A percentile compares a stretch with the other conserved stretches of the same genome.
phyloP scores from a whole-genome alignment of 1,139 yeast genomes.

The Petasospora fabianii region DNA sequence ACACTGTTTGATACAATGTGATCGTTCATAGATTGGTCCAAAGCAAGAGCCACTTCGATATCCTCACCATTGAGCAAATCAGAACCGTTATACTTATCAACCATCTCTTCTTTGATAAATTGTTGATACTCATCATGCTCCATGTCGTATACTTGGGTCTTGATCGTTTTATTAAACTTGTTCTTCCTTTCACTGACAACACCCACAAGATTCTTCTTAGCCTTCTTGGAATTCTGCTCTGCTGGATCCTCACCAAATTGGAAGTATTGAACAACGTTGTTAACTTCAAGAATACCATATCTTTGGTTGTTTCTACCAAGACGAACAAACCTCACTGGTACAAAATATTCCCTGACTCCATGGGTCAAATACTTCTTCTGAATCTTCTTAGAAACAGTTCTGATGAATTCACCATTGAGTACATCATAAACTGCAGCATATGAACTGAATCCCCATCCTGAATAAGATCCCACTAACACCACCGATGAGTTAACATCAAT shows the following conservation, averaged over 20 bases:
- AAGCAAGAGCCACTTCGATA: conserved; percentile 49
- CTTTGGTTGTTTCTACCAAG: conserved; percentile 44
- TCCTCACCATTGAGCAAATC: conserved; percentile 41
- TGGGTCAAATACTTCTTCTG: background rate
- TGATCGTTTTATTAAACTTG: conserved; percentile 26
- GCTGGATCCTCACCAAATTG: conserved; percentile 46
- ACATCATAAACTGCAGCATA: conserved; percentile 54
- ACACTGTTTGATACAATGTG: no score
- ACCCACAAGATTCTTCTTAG: conserved; percentile 29
- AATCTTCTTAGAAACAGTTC: conserved; percentile 34
- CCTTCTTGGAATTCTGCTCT: conserved; percentile 13
- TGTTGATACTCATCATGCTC: conserved; percentile 31
- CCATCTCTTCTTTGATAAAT: conserved; percentile 26
- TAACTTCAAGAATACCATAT: conserved; percentile 53
- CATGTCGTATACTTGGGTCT: conserved; percentile 29
- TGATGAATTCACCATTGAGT: conserved; percentile 52
- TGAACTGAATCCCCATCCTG: conserved; percentile 41
- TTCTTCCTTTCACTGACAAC: conserved; percentile 21
- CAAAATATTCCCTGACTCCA: conserved; percentile 8
- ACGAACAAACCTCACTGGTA: conserved; percentile 42
- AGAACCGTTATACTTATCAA: conserved; percentile 46
- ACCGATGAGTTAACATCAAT: conserved; percentile 41
- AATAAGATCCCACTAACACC: conserved; percentile 56
- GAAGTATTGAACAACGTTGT: conserved; percentile 58
- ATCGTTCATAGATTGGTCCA: conserved; percentile 35